These are phyloP conservation scores for Boletus reticuloceps DNA, from an alignment of 768 basidiomycete genomes.

Conservation along the genomic window DNA sequence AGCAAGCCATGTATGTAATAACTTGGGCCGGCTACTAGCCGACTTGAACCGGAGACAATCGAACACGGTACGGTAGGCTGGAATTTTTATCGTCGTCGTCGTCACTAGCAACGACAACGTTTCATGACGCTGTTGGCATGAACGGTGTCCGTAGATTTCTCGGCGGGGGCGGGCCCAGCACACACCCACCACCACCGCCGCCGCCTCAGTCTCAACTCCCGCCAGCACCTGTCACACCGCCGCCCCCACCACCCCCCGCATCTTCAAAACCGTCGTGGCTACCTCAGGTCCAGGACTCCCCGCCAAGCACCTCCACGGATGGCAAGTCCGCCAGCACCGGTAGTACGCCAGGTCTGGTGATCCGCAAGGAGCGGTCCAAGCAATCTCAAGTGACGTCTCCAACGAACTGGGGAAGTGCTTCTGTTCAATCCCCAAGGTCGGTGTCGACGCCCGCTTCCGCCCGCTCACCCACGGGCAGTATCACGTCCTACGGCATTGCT, in stretches of 20 bases:
- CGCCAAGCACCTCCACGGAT: conserved; percentile 28
- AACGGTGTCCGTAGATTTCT: conserved; percentile 72
- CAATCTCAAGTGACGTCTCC: conserved; percentile 21
- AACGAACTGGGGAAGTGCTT: conserved; percentile 23
- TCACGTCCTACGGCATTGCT: conserved; percentile 20
- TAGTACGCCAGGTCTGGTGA: conserved; percentile 36
- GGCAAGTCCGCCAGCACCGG: conserved; percentile 12
- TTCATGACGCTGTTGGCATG: conserved; percentile 40
- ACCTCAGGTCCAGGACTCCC: conserved; percentile 42
- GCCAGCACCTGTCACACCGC: no score
- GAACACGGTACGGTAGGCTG: background rate
- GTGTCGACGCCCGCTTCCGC: conserved; percentile 19
- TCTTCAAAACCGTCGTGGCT: conserved; percentile 45
- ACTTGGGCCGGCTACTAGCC: conserved; percentile 2
- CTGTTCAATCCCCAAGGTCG: conserved; percentile 25
- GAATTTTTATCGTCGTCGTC: background rate
- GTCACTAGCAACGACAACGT: conserved; percentile 8
- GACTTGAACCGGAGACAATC: background rate
- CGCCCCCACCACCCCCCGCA: conserved; percentile 25
- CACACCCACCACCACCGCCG: conserved; percentile 26
- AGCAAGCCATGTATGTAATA: background rate
- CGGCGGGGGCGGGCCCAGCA: conserved; percentile 39
- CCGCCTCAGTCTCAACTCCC: no score
- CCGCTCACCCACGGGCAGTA: conserved; percentile 25
- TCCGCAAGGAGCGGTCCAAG: conserved; percentile 52